Conservation (phyloP, 768 basidiomycete genomes). For the Cystobasidium tubakii region DNA sequence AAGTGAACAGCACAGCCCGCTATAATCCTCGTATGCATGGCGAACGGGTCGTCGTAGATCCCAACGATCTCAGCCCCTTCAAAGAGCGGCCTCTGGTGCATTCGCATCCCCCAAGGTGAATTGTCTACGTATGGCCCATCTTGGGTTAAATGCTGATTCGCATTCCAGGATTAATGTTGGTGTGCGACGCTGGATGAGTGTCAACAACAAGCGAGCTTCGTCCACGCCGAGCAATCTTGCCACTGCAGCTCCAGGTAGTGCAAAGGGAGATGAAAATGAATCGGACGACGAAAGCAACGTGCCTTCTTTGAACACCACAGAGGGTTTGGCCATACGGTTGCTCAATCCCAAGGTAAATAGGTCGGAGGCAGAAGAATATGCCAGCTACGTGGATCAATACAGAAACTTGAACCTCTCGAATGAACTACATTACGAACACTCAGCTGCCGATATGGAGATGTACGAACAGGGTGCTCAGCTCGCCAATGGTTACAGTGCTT, state of each 20-base stretch:
- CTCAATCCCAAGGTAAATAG: conserved; percentile 40
- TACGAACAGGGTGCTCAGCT: conserved; percentile 12
- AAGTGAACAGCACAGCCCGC: conserved; percentile 83
- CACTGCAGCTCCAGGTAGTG: neutral
- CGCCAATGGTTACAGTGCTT: neutral
- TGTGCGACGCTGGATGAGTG: neutral
- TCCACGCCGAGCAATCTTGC: neutral
- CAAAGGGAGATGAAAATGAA: neutral
- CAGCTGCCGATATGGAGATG: conserved; percentile 11
- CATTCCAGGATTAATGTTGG: conserved; percentile 41
- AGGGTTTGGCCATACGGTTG: conserved; percentile 36
- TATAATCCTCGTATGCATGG: conserved; percentile 29
- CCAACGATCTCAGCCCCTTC: conserved; percentile 1
- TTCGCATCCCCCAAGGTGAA: conserved; percentile 6
- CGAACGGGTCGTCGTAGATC: conserved; percentile 1
- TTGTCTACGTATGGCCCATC: too few species aligned
- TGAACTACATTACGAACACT: conserved; percentile 39
- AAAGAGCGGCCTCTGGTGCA: neutral
- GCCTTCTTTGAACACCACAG: conserved; percentile 38
- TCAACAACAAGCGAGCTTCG: conserved; percentile 1
- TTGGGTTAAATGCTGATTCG: conserved; percentile 72
- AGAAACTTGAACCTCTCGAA: conserved; percentile 35
- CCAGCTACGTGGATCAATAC: conserved; percentile 42
- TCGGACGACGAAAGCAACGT: neutral
- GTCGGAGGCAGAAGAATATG: conserved; percentile 45